Percentiles rank a stretch among this genome's conserved stretches.
Conservation (phyloP, 2,329 filamentous ascomycete genomes). For the Xylariaceae sp. region DNA sequence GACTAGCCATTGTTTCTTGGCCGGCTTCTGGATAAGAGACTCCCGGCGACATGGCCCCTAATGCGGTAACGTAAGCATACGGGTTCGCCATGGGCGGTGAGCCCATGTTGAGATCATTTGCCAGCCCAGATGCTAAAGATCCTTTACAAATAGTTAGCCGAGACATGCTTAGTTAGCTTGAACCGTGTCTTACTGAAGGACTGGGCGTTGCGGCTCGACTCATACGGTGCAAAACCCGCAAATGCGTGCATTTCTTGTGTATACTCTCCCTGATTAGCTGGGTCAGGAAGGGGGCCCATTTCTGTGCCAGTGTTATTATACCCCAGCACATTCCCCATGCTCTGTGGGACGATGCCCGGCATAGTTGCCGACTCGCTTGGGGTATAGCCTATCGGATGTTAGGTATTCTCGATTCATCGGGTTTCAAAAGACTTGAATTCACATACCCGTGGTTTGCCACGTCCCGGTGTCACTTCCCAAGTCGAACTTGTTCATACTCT, state of each 20-base stretch:
- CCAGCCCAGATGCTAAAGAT: not conserved
- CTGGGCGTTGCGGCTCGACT: not conserved
- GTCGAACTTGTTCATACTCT: no score
- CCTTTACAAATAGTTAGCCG: not conserved
- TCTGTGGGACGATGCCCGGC: no score
- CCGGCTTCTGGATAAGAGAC: no score
- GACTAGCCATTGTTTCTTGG: not conserved
- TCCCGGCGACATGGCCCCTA: no score
- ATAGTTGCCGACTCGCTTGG: not conserved
- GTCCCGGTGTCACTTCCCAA: no score
- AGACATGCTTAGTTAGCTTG: not conserved
- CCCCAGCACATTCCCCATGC: not conserved
- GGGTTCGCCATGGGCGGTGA: no score
- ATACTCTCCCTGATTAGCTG: not conserved
- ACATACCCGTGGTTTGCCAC: not conserved
- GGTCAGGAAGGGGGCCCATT: not conserved
- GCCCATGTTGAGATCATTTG: not conserved
- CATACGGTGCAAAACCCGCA: not conserved
- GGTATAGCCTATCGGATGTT: not conserved
- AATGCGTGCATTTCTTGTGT: not conserved
- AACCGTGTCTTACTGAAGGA: not conserved
- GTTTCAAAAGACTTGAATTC: not conserved
- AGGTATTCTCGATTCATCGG: no score
- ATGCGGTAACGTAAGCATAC: no score
- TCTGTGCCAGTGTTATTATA: not conserved